Evolutionary conservation across 73 alveolate species (phyloP).

Genomic region (Paraurostyla sp.): DNA sequence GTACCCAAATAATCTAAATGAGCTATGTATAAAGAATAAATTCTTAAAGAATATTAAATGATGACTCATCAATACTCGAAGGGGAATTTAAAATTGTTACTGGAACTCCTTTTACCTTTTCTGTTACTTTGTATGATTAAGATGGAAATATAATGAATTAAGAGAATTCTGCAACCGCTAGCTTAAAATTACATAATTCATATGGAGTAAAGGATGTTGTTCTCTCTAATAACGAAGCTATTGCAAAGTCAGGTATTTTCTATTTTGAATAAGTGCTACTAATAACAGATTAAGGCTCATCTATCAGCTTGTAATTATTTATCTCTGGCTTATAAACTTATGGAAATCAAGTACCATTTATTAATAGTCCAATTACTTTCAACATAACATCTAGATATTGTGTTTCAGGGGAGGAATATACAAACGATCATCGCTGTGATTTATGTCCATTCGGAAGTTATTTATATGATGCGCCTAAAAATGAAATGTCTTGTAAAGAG

Average conservation of each 20-base stretch:
- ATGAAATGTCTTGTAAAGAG: not conserved
- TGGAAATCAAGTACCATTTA: not conserved
- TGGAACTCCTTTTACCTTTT: not conserved
- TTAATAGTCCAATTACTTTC: not conserved
- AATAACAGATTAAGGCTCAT: not conserved
- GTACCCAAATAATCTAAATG: no score
- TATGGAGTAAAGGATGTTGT: not conserved
- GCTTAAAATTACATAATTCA: not conserved
- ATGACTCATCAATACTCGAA: no score
- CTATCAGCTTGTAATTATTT: not conserved
- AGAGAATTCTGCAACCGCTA: not conserved
- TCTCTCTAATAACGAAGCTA: not conserved
- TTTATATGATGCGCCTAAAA: not conserved
- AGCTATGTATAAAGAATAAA: no score
- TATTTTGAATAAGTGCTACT: not conserved
- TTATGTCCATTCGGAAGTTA: not conserved
- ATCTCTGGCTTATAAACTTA: not conserved
- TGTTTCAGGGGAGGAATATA: not conserved
- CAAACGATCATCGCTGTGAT: not conserved
- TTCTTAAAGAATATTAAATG: no score
- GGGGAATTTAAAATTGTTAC: no score
- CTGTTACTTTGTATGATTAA: not conserved
- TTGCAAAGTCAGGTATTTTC: conserved; percentile 1
- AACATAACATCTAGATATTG: not conserved
- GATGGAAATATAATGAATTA: not conserved